Base-by-base conservation (phyloP, 2,329 filamentous ascomycete species). In the Thielaviopsis ethacetica region DNA sequence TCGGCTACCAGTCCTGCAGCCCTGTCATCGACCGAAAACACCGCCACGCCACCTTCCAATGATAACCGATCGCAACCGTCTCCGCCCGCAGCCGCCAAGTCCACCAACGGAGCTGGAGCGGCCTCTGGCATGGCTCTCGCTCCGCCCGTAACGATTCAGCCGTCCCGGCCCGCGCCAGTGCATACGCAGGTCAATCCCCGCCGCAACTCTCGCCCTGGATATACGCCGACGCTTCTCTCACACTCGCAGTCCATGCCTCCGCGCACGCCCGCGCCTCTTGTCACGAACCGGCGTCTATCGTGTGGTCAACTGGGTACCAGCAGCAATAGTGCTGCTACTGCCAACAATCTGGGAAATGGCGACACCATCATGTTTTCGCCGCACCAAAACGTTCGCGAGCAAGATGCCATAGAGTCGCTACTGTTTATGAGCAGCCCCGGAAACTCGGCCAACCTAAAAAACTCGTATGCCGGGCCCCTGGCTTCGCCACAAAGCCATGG, bases 401-500 rank as follows among this genome's bases (percentile, higher is more conserved):
- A 90, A 66, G 88, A 91, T 65, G 88, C 88, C 5, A 82, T 91
- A 53, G 87, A 91, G 67, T 85, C 86, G 0, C 71, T 93, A 24
- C 74, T 91, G 26, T 90, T 91, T 66, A 86, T 93, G 82, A 89
- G 86, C 66, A 88, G 84, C 62, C 86, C 86, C 0, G 84, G 84
- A 17, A 86, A 88, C 68, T 85, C 84, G 52, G 75, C 79, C 50
- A 82, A 81, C 62, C 70, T 84, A 64, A 80, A 80, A 62, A 78
- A 79, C 61, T 67, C 70, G 10, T 81, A 81, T 60, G 75, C 78
- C 0, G 58, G 58, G 15, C 70, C 73, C 0, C 67, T 71, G 0
- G 68, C 68, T 12, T 73, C 73, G 1, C 67, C 73, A 17, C 47
- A 54, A 6, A 30, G 15, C 17, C 38, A 44, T 10, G 38, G 38